phyloP scores from a whole-genome alignment of 2,329 filamentous ascomycete species.

The Fusarium marasasianum region DNA sequence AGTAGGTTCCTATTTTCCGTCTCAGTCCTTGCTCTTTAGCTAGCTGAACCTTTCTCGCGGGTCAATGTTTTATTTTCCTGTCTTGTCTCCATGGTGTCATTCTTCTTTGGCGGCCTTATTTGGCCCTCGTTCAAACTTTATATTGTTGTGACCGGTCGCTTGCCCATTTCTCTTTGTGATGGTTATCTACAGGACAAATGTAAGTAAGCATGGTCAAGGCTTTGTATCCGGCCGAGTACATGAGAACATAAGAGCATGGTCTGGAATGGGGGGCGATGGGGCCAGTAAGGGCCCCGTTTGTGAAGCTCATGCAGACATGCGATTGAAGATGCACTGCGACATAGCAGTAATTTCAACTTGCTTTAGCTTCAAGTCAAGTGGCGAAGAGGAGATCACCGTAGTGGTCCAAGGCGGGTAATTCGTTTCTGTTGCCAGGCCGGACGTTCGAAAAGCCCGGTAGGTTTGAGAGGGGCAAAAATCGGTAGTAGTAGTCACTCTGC shows the following conservation, averaged over 20 bases:
- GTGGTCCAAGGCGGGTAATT: slow-evolving; percentile 38
- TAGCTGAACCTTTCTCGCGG: slow-evolving; percentile 25
- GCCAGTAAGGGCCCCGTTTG: slow-evolving; percentile 30
- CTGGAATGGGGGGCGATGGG: slow-evolving; percentile 33
- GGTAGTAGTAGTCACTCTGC: slow-evolving; percentile 5
- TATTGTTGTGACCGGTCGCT: background rate
- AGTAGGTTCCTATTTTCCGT: slow-evolving; percentile 34
- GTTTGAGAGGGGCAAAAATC: slow-evolving; percentile 35
- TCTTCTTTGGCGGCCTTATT: background rate
- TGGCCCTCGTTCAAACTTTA: slow-evolving; percentile 21
- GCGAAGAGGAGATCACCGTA: slow-evolving; percentile 42
- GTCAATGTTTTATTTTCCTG: slow-evolving; percentile 9
- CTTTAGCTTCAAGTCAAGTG: slow-evolving; percentile 41
- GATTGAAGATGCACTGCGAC: slow-evolving; percentile 40
- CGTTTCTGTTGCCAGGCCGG: slow-evolving; percentile 34
- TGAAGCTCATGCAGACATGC: slow-evolving; percentile 43
- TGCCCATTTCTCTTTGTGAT: slow-evolving; percentile 5
- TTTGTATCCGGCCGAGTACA: slow-evolving; percentile 26
- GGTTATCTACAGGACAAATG: slow-evolving; percentile 5
- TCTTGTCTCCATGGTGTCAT: background rate
- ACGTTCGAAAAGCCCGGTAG: slow-evolving; percentile 24
- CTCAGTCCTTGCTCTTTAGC: slow-evolving; percentile 15
- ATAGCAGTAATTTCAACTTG: slow-evolving; percentile 41
- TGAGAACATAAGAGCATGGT: slow-evolving; percentile 28
- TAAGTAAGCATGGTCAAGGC: slow-evolving; percentile 9